Conservation (phyloP, 331 rosid species). For the Erythrophleum ivorense region DNA sequence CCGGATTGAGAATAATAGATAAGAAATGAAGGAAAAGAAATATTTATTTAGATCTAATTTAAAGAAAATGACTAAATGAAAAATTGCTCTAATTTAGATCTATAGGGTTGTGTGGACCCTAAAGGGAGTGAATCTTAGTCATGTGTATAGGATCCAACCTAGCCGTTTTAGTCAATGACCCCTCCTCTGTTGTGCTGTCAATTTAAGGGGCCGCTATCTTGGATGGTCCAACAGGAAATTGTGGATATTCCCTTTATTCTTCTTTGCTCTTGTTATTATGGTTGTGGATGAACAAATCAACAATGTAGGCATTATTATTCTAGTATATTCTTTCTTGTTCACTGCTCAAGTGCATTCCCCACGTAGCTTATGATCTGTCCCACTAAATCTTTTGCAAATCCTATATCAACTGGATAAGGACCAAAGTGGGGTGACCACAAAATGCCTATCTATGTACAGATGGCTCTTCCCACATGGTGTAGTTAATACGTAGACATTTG, state of each 20-base stretch:
- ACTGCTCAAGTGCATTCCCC: background rate
- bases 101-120: background rate
- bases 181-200: background rate
- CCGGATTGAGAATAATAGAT: background rate
- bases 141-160: background rate
- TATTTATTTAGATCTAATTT: no score
- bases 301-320: background rate
- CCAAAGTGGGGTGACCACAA: background rate
- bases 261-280: no score
- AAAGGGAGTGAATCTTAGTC: background rate
- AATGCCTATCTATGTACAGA: background rate
- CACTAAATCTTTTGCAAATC: background rate
- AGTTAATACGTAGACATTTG: background rate
- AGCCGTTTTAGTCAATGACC: background rate
- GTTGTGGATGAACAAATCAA: background rate
- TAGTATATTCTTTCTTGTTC: background rate
- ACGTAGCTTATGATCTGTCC: constrained; percentile 7
- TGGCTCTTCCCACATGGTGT: background rate
- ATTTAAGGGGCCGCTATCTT: background rate
- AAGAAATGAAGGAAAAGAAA: no score
- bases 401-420: background rate
- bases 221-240: background rate
- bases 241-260: background rate
- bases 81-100: no score
- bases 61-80: background rate